phyloP scores from a whole-genome alignment of 2,329 filamentous ascomycete species.

The Rhynchosporium secalis region DNA sequence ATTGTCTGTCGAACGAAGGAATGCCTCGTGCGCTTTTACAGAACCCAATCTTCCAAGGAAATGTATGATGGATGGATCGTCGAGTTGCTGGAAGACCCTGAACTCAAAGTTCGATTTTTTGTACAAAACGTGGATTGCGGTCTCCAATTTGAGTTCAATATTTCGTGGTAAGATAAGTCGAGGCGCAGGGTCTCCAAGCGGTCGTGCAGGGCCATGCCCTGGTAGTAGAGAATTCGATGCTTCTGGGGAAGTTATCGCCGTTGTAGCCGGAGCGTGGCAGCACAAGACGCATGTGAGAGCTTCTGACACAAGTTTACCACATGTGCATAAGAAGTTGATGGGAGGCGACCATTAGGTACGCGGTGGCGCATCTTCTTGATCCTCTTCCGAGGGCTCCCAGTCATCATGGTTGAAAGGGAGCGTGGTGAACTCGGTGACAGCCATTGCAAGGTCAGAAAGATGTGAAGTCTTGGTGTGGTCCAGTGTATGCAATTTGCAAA shows the following conservation, averaged over 20 bases:
- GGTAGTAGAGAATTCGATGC: no score
- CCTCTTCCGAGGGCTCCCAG: not conserved
- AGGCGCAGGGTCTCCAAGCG: not conserved
- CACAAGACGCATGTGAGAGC: no score
- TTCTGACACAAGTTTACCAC: no score
- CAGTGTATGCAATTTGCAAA: not conserved
- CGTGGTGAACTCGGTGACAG: conserved; percentile 48
- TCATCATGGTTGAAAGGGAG: conserved; percentile 38
- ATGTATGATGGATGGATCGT: conserved; percentile 46
- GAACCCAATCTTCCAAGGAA: conserved; percentile 49
- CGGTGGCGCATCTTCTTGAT: no score
- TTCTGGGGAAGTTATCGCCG: no score
- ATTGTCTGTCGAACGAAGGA: conserved; percentile 46
- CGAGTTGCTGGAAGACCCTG: conserved; percentile 45
- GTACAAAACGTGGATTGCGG: conserved; percentile 42
- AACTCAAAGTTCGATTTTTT: conserved; percentile 42
- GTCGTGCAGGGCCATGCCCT: not conserved
- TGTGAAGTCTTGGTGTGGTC: not conserved
- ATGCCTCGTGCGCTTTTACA: conserved; percentile 44
- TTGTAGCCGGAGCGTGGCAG: no score
- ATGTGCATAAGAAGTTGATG: no score
- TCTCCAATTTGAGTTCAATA: conserved; percentile 39
- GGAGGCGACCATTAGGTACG: no score
- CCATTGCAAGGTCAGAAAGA: conserved; percentile 34
- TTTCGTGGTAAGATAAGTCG: conserved; percentile 26